Percentiles rank a stretch among this genome's conserved stretches.
phyloP scores from a whole-genome alignment of 805 yeast species.

The Tetrapisispora namnaoensis region DNA sequence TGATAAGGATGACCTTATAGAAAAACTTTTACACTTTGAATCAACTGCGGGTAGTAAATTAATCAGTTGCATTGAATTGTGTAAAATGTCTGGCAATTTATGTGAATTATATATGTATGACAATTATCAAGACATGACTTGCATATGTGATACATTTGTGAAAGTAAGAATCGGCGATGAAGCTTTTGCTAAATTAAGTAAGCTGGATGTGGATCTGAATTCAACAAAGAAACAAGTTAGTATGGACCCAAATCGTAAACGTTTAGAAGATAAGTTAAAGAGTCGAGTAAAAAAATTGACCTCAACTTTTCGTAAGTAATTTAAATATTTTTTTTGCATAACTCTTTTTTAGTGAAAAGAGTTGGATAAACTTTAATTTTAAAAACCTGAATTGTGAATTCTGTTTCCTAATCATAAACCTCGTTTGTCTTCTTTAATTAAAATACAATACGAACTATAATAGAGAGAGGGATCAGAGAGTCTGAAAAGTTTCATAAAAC shows the following conservation, averaged over 20 bases:
- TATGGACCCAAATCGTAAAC: constrained; percentile 18
- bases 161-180: constrained; percentile 12
- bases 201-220: background rate
- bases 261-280: constrained; percentile 21
- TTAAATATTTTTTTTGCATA: background rate
- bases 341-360: background rate
- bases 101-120: constrained; percentile 19
- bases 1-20: constrained; percentile 24
- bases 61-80: constrained; percentile 17
- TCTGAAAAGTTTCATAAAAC: background rate
- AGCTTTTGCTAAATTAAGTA: background rate
- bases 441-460: too few species aligned
- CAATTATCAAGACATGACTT: constrained; percentile 14
- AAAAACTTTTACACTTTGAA: constrained; percentile 16
- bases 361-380: too few species aligned
- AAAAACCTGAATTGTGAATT: too few species aligned
- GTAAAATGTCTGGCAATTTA: constrained; percentile 20
- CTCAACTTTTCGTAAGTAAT: background rate
- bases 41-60: constrained; percentile 3
- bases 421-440: too few species aligned
- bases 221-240: background rate
- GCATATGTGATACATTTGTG: constrained; percentile 17
- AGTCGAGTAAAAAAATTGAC: constrained; percentile 14
- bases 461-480: too few species aligned
- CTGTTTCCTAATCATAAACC: background rate